These are phyloP conservation scores for Uromyces viciae-fabae DNA, from an alignment of 1,284 basidiomycete genomes.

Conservation along the genomic window DNA sequence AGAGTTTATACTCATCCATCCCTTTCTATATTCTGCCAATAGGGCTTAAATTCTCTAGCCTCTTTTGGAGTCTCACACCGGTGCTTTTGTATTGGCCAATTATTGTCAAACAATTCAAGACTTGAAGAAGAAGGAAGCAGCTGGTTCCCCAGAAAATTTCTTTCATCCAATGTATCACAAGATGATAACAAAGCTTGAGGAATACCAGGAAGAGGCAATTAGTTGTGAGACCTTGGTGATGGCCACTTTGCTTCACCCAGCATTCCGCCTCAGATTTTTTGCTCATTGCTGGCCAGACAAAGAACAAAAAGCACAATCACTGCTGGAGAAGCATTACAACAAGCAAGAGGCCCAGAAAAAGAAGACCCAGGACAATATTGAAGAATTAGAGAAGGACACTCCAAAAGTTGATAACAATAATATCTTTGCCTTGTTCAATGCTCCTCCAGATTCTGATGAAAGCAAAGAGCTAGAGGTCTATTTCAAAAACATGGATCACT, in stretches of 20 bases:
- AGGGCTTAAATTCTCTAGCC: no score
- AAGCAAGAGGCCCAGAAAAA: background rate
- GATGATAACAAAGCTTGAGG: background rate
- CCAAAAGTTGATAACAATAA: background rate
- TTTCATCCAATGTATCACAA: background rate
- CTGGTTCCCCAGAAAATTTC: background rate
- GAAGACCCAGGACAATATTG: background rate
- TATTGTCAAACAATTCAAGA: background rate
- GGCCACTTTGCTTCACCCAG: background rate
- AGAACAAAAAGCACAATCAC: background rate
- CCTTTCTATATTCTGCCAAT: no score
- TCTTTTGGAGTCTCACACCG: no score
- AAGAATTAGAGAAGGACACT: background rate
- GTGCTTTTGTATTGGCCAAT: background rate
- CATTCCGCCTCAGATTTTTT: background rate
- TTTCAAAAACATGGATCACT: no score
- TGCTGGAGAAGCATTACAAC: background rate
- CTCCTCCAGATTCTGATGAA: no score
- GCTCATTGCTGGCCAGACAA: constrained; percentile 1
- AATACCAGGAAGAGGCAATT: background rate
- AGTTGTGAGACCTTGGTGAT: background rate
- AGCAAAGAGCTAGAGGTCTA: no score
- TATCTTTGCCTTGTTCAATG: no score
- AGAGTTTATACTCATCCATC: no score
- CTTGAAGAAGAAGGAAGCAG: background rate